Conservation (phyloP, 1,139 yeast species). For the Blastobotrys indianensis region DNA sequence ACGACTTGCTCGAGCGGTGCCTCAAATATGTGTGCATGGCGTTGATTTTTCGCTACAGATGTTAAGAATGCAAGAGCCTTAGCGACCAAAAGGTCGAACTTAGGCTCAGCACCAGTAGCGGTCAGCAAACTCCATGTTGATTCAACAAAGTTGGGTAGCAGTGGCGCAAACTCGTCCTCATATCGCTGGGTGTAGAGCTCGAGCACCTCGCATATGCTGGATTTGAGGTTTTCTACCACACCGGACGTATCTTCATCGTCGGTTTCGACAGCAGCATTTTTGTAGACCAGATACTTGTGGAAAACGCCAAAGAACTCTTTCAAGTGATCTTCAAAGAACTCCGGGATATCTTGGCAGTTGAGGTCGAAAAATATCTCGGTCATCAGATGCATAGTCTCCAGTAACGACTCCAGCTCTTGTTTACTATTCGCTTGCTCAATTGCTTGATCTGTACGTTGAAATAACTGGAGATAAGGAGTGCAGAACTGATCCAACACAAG, state of each 20-base stretch:
- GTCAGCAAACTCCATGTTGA: conserved; percentile 77
- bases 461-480: conserved; percentile 66
- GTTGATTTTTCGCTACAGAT: conserved; percentile 67
- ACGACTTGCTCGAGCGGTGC: conserved; percentile 68
- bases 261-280: conserved; percentile 46
- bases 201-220: conserved; percentile 78
- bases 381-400: conserved; percentile 67
- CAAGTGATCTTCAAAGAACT: conserved; percentile 91
- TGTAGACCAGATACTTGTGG: conserved; percentile 69
- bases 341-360: conserved; percentile 97
- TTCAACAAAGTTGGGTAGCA: conserved; percentile 72
- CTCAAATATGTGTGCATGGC: conserved; percentile 60
- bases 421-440: conserved; percentile 48
- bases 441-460: conserved; percentile 59
- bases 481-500: conserved; percentile 81
- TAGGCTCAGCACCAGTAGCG: conserved; percentile 59
- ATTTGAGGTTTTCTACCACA: conserved; percentile 63
- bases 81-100: conserved; percentile 79
- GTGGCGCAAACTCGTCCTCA: conserved; percentile 79
- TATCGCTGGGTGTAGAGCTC: conserved; percentile 85
- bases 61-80: conserved; percentile 78
- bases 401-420: conserved; percentile 46
- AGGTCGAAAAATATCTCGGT: conserved; percentile 84
- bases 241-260: conserved; percentile 73
- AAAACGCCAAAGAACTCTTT: conserved; percentile 69